Evolutionary conservation across 257 asterid species (phyloP).

Genomic region (Cinchona pubescens): DNA sequence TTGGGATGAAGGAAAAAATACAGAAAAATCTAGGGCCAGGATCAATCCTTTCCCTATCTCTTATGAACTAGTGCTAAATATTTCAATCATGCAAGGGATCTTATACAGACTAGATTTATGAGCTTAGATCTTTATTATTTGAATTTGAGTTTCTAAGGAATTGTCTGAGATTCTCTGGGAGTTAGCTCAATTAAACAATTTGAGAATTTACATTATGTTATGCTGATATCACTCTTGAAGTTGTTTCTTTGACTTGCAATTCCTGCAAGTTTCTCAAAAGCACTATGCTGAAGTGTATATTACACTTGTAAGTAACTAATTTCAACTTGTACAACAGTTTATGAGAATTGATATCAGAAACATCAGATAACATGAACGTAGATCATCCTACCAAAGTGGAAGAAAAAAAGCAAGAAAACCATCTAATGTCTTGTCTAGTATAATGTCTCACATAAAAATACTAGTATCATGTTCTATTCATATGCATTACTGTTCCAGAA

Average conservation of each 20-base stretch:
- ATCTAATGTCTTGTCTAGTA: neutral
- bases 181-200: neutral
- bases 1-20: no score
- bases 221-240: neutral
- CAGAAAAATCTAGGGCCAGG: neutral
- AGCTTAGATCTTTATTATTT: neutral
- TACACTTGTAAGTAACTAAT: neutral
- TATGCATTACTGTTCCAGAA: no score
- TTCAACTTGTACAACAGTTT: neutral
- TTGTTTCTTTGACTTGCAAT: neutral
- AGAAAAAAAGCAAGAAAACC: no score
- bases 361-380: neutral
- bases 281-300: neutral
- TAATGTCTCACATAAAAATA: neutral
- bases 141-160: neutral
- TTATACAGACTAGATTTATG: neutral
- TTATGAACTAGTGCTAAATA: neutral
- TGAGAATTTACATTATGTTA: neutral
- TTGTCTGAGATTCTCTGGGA: neutral
- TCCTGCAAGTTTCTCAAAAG: neutral
- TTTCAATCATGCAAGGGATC: neutral
- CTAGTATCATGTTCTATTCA: neutral
- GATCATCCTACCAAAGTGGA: neutral
- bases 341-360: neutral
- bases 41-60: no score